Conservation (phyloP, 2,329 filamentous ascomycete genomes). For the Gaeumannomyces tritici region DNA sequence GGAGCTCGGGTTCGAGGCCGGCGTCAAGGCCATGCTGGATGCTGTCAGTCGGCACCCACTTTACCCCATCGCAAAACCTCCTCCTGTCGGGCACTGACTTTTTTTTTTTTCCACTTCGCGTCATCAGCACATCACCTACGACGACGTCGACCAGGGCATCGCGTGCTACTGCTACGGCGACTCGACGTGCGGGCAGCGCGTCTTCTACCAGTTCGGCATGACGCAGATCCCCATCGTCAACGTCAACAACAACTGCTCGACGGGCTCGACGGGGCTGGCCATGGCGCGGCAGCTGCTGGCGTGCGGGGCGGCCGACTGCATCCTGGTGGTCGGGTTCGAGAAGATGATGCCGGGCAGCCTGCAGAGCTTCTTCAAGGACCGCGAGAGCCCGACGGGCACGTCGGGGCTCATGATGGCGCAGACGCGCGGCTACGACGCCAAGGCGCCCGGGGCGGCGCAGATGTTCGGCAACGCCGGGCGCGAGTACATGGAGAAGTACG, state of each 20-base stretch:
- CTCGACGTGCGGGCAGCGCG: constrained; percentile 86
- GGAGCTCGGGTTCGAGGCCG: constrained; percentile 87
- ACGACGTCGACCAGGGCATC: constrained; percentile 88
- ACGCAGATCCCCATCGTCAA: constrained; percentile 95
- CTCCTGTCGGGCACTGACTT: neutral
- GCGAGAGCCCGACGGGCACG: constrained; percentile 68
- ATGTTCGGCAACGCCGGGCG: constrained; percentile 90
- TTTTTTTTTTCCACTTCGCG: no score
- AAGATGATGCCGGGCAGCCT: constrained; percentile 95
- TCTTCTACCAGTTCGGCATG: constrained; percentile 99
- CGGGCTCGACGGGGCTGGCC: constrained; percentile 81
- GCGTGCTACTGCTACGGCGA: constrained; percentile 99
- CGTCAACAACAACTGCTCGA: constrained; percentile 98
- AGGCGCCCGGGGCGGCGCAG: constrained; percentile 79
- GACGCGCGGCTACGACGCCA: constrained; percentile 64
- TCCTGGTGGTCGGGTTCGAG: constrained; percentile 90
- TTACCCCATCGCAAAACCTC: neutral
- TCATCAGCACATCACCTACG: constrained; percentile 70
- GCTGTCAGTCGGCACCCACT: constrained; percentile 34
- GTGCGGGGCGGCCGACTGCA: constrained; percentile 74
- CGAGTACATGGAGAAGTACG: constrained; percentile 95
- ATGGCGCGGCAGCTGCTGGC: constrained; percentile 75
- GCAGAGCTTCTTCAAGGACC: constrained; percentile 75
- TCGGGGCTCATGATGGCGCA: constrained; percentile 69
- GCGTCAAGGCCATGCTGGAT: constrained; percentile 75